Evolutionary conservation across 2,329 filamentous ascomycete species (phyloP).

Genomic region (Aspergillus piperis): DNA sequence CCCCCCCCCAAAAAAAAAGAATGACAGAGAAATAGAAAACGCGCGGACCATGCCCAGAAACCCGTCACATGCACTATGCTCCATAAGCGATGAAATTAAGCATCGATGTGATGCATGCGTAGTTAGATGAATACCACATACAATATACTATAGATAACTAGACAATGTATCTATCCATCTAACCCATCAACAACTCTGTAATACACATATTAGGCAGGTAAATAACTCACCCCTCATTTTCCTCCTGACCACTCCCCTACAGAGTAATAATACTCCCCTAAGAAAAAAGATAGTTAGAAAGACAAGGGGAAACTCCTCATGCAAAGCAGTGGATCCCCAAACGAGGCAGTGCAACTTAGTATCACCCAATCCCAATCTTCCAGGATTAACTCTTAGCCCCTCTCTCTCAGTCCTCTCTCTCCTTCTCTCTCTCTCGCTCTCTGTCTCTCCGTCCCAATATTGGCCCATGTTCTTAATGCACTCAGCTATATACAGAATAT

Average conservation of each 20-base stretch:
- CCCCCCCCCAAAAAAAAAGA: not conserved
- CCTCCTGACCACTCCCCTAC: too few relatives aligned
- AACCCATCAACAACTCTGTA: not conserved
- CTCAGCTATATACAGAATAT: too few relatives aligned
- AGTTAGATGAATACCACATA: too few relatives aligned
- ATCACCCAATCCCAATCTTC: not conserved
- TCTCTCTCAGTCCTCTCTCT: too few relatives aligned
- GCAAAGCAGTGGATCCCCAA: slow-evolving; percentile 12
- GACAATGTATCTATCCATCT: not conserved
- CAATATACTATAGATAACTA: too few relatives aligned
- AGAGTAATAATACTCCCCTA: too few relatives aligned
- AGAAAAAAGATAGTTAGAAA: too few relatives aligned
- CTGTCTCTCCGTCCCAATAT: too few relatives aligned
- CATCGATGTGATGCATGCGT: not conserved
- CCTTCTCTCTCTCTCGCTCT: too few relatives aligned
- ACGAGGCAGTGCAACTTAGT: slow-evolving; percentile 15
- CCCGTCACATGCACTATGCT: not conserved
- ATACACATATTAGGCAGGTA: not conserved
- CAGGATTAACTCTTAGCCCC: too few relatives aligned
- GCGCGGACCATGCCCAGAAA: not conserved
- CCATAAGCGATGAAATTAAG: not conserved
- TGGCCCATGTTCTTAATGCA: too few relatives aligned
- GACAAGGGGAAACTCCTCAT: not conserved
- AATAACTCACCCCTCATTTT: not conserved
- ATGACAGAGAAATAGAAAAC: too few relatives aligned